phyloP scores from a whole-genome alignment of 768 basidiomycete genomes.

The Boletus subparvulus region DNA sequence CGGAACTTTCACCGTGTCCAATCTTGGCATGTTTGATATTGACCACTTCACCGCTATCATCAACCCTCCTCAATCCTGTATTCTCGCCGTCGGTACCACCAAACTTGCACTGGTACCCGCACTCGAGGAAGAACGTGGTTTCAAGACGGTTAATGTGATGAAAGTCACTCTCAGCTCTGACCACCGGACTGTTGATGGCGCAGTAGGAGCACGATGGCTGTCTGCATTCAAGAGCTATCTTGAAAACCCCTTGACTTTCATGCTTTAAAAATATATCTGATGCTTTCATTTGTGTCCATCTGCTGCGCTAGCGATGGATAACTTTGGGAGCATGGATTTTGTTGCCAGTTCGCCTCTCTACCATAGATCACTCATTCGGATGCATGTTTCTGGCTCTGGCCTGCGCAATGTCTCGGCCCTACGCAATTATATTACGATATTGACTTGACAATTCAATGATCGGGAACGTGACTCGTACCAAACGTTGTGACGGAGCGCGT shows the following conservation, averaged over 20 bases:
- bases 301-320: not conserved
- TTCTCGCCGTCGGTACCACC: slow-evolving; percentile 91
- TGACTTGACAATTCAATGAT: slow-evolving; percentile 4
- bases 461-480: not conserved
- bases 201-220: slow-evolving; percentile 91
- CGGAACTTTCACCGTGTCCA: slow-evolving; percentile 98
- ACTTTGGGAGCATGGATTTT: slow-evolving; percentile 4
- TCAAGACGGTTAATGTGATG: slow-evolving; percentile 90
- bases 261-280: slow-evolving; percentile 59
- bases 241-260: slow-evolving; percentile 95
- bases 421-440: slow-evolving; percentile 12
- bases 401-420: not conserved
- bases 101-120: slow-evolving; percentile 85
- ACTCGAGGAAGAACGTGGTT: slow-evolving; percentile 88
- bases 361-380: slow-evolving; percentile 24
- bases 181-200: slow-evolving; percentile 95
- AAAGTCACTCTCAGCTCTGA: slow-evolving; percentile 95
- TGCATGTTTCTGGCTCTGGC: slow-evolving; percentile 15
- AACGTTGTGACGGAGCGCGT: too few relatives aligned
- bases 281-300: not conserved
- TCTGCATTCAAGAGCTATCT: slow-evolving; percentile 92
- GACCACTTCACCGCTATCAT: slow-evolving; percentile 98
- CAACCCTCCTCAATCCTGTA: slow-evolving; percentile 97
- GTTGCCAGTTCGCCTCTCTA: slow-evolving; percentile 14
- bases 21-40: slow-evolving; percentile 97